phyloP scores from a whole-genome alignment of 2,329 filamentous ascomycete genomes.

The Alternaria alternata region DNA sequence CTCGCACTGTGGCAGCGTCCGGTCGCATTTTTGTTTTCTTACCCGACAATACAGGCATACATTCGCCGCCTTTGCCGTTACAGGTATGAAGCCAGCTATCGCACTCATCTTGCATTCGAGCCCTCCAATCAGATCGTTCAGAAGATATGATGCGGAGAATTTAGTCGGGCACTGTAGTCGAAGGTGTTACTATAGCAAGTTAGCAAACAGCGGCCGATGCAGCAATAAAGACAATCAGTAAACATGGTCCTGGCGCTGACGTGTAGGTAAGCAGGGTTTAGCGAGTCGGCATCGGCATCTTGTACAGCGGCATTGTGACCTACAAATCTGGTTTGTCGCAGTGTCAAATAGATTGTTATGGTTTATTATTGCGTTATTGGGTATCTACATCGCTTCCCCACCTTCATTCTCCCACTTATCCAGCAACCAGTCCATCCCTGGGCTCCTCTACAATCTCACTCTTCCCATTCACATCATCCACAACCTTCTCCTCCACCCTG shows the following conservation, averaged over 20 bases:
- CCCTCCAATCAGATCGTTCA: neutral
- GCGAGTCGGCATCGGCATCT: neutral
- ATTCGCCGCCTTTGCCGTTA: constrained; percentile 18
- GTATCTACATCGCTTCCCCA: neutral
- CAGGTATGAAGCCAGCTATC: constrained; percentile 14
- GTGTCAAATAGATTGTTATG: no score
- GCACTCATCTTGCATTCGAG: neutral
- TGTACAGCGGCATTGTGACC: neutral
- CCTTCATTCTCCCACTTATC: neutral
- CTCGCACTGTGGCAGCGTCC: constrained; percentile 7
- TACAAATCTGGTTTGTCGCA: neutral
- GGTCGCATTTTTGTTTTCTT: constrained; percentile 25
- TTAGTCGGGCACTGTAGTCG: neutral
- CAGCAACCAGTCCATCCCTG: constrained; percentile 53
- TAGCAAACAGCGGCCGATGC: constrained; percentile 2
- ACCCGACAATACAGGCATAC: constrained; percentile 23
- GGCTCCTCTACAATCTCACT: constrained; percentile 48
- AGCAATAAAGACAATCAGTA: neutral
- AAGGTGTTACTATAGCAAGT: neutral
- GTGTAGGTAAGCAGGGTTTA: neutral
- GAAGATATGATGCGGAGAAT: neutral
- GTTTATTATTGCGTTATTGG: neutral
- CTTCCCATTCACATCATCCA: constrained; percentile 19
- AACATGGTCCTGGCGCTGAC: neutral
- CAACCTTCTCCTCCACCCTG: constrained; percentile 62